Evolutionary conservation across 2,329 filamentous ascomycete species (phyloP), one percentile per base, ranked within the genome.

Genomic region (Penicillium aurantiogriseum): DNA sequence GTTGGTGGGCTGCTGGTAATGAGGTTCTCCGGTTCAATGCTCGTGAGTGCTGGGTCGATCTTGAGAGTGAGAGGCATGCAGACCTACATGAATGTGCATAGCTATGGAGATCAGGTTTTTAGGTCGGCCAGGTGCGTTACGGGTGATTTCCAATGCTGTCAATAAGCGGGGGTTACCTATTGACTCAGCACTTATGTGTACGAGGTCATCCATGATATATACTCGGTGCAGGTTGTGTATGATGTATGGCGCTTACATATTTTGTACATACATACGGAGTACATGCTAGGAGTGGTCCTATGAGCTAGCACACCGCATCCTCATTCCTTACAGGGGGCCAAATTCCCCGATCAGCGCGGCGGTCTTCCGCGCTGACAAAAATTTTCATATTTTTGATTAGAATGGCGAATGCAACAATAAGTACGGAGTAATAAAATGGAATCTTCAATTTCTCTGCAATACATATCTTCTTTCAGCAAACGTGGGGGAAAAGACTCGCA

Each of bases 1-100:
- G 83, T 1, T 88, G 85, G 85, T 84, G 78, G 75, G 80, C 81
- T 23, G 85, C 81, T 79, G 85, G 85, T 2, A 79, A 88, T 68
- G 84, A 88, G 65, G 85, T 82, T 11, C 68, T 87, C 42, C 85
- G 83, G 64, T 87, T 83, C 66, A 86, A 87, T 67, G 79, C 77
- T 65, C 72, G 79, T 5, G 71, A 77, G 7, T 82, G 78, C 66
- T 86, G 84, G 83, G 60, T 66, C 43, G 57, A 69, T 11, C 27
- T 19, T 8, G 25, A 7, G 15, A 13, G 17, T 9, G 1, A 19
- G 11, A 15, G 4, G 9, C 3, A 43, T 27, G 9, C 17, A 44
- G 42, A 19, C 42, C 17, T 43, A 21, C 21, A 25, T 43, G 40
- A 43, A 43, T 10, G 3, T 51, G 17, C 15, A 47, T 44, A 21